A percentile compares a stretch with the other conserved stretches of the same genome.
Conservation (phyloP, 495 filamentous ascomycete genomes). For the Aspergillus heteromorphus region DNA sequence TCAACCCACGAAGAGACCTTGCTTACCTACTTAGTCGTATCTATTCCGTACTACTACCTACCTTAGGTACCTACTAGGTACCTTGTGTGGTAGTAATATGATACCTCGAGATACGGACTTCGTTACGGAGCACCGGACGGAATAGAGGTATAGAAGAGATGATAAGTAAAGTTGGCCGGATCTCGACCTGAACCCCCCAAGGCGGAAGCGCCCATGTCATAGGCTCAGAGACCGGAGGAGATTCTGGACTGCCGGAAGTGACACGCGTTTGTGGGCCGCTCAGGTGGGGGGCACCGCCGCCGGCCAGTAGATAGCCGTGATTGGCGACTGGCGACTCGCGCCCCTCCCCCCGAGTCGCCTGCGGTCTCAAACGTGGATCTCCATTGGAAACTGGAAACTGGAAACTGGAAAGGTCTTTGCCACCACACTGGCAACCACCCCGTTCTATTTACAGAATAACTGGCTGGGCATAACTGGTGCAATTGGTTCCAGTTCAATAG, state of each 20-base stretch:
- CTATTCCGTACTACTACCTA: too few species aligned
- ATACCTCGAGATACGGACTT: too few species aligned
- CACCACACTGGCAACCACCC: not conserved
- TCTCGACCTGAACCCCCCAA: not conserved
- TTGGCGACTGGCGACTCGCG: not conserved
- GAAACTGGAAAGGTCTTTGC: not conserved
- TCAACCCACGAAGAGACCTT: too few species aligned
- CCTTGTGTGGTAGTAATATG: too few species aligned
- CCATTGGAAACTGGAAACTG: not conserved
- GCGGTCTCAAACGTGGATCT: constrained; percentile 1
- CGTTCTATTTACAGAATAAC: constrained; percentile 11
- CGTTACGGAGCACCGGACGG: too few species aligned
- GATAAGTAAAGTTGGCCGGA: too few species aligned
- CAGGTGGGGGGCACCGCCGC: constrained; percentile 10
- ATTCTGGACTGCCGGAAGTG: constrained; percentile 8
- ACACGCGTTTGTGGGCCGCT: constrained; percentile 25
- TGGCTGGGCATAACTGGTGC: not conserved
- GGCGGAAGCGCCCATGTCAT: not conserved
- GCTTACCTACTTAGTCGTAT: too few species aligned
- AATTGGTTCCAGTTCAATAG: not conserved
- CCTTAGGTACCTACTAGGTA: not conserved
- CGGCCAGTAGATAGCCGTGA: too few species aligned
- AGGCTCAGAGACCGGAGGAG: not conserved
- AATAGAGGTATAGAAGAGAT: too few species aligned
- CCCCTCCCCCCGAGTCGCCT: too few species aligned